Evolutionary conservation across 371 early-diverging fungal genomes (phyloP).

Genomic region (Mucor lusitanicus): DNA sequence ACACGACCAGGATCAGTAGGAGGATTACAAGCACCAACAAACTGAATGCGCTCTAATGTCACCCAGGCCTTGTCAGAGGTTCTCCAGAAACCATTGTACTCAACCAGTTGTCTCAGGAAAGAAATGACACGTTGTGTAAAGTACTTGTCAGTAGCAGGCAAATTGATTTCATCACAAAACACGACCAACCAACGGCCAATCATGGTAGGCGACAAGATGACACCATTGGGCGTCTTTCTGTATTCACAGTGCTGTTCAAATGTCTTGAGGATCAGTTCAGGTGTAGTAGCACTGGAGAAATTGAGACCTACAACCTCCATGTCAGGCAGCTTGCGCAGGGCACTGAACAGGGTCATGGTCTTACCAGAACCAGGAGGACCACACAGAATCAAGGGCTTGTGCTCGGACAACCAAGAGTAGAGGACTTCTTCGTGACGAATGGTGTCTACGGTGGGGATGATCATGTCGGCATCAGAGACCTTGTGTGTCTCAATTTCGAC

Average conservation of each 20-base stretch:
- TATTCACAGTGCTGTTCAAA: constrained; percentile 98
- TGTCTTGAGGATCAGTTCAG: constrained; percentile 93
- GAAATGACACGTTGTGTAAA: constrained; percentile 98
- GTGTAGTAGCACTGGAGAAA: constrained; percentile 97
- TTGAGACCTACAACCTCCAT: constrained; percentile 98
- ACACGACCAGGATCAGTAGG: constrained; percentile 99
- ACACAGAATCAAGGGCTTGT: constrained; percentile 93
- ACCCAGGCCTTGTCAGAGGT: constrained; percentile 93
- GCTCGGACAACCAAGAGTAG: constrained; percentile 94
- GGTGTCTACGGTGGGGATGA: constrained; percentile 98
- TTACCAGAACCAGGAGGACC: constrained; percentile 99
- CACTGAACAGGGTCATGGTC: constrained; percentile 98
- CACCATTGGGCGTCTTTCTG: constrained; percentile 93
- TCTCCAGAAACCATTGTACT: constrained; percentile 97
- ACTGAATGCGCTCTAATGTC: constrained; percentile 92
- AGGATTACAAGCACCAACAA: constrained; percentile 99
- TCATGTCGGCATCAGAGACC: constrained; percentile 91
- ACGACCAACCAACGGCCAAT: constrained; percentile 95
- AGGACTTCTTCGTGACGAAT: constrained; percentile 96
- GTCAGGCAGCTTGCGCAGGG: constrained; percentile 92
- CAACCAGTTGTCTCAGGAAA: constrained; percentile 93
- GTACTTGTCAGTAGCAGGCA: constrained; percentile 95
- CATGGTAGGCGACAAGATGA: constrained; percentile 82
- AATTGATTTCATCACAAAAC: constrained; percentile 99
- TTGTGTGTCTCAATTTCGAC: constrained; percentile 96